Evolutionary conservation across 495 filamentous ascomycete genomes (phyloP).

Genomic region (Xeromyces bisporus): DNA sequence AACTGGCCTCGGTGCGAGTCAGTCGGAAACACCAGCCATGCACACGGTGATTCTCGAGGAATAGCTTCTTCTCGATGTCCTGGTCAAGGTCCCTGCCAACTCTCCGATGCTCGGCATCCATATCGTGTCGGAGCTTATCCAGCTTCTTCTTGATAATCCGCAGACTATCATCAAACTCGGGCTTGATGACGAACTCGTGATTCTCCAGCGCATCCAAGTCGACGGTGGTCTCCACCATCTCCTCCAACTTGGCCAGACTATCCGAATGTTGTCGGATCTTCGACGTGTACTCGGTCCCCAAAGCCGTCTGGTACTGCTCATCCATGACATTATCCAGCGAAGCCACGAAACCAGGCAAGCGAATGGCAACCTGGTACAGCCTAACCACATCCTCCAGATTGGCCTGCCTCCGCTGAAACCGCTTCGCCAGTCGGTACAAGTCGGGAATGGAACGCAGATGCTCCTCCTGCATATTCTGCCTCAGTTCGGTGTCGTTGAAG

Average conservation of each 20-base stretch:
- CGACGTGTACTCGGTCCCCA: conserved; percentile 75
- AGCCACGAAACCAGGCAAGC: conserved; percentile 74
- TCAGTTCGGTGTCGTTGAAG: conserved; percentile 77
- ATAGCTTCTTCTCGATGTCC: conserved; percentile 94
- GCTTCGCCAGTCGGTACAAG: conserved; percentile 82
- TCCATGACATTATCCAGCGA: conserved; percentile 92
- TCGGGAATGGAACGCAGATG: conserved; percentile 90
- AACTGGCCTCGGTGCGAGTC: conserved; percentile 77
- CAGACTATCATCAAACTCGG: conserved; percentile 86
- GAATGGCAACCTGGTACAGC: conserved; percentile 86
- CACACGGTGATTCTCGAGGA: conserved; percentile 87
- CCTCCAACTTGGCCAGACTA: conserved; percentile 69
- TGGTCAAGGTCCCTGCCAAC: conserved; percentile 75
- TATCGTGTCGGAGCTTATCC: conserved; percentile 65
- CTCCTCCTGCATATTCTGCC: conserved; percentile 96
- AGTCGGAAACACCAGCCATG: conserved; percentile 96
- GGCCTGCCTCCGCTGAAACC: conserved; percentile 79
- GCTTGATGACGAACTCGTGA: conserved; percentile 98
- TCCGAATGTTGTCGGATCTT: conserved; percentile 64
- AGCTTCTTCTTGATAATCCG: conserved; percentile 79
- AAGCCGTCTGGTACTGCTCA: conserved; percentile 72
- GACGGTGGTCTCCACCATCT: conserved; percentile 98
- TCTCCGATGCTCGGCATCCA: conserved; percentile 64
- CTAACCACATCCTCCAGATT: conserved; percentile 91
- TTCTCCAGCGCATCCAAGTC: conserved; percentile 91